Evolutionary conservation across 139 green algal genomes (phyloP).

Genomic region (Haematococcus sp.): DNA sequence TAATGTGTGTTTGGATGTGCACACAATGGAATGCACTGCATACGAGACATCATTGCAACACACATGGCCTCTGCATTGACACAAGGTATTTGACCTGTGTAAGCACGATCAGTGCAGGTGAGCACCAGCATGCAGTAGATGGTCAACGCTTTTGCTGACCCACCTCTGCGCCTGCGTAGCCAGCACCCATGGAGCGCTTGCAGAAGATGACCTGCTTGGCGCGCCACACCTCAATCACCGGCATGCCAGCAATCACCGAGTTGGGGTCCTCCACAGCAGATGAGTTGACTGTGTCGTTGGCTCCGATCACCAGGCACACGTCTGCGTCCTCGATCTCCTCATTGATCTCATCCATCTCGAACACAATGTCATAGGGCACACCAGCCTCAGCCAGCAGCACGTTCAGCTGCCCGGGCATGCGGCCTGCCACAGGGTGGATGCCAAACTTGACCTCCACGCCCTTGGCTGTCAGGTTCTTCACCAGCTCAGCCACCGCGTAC

Average conservation of each 20-base stretch:
- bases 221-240: conserved; percentile 63
- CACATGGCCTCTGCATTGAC: background rate
- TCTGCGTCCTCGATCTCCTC: conserved; percentile 59
- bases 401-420: conserved; percentile 84
- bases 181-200: conserved; percentile 77
- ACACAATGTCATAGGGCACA: conserved; percentile 61
- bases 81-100: background rate
- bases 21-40: too few species aligned
- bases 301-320: conserved; percentile 71
- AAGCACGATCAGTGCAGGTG: background rate
- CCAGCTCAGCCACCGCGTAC: conserved; percentile 51
- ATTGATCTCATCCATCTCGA: conserved; percentile 36
- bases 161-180: conserved; percentile 30
- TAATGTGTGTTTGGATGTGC: too few species aligned
- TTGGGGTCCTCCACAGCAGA: conserved; percentile 77
- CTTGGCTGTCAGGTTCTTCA: conserved; percentile 21
- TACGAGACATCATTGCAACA: background rate
- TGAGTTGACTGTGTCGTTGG: conserved; percentile 82
- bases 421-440: conserved; percentile 45
- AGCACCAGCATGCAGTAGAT: background rate
- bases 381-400: conserved; percentile 83
- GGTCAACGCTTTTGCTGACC: background rate
- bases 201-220: conserved; percentile 67
- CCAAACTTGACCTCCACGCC: conserved; percentile 20
- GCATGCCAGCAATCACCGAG: conserved; percentile 20